A percentile compares a stretch with the other conserved stretches of the same genome.
Evolutionary conservation across 208 protist species (phyloP).

Genomic region (Acanthamoeba rhysodes): DNA sequence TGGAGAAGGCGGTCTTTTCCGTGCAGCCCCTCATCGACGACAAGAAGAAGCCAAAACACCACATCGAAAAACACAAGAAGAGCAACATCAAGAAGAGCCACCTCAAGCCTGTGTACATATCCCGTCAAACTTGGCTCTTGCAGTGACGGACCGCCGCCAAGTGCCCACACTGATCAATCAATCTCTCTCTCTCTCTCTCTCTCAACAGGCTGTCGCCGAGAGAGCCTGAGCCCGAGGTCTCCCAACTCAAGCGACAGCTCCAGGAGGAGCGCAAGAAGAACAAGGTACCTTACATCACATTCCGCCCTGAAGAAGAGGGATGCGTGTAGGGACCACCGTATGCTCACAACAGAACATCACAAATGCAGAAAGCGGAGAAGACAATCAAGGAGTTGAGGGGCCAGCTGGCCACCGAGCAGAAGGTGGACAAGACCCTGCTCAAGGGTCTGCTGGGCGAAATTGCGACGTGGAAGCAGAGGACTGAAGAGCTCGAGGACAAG

Average conservation of each 20-base stretch:
- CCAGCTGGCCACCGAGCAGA: not conserved
- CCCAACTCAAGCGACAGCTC: not conserved
- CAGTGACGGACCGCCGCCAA: not conserved
- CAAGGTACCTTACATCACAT: not conserved
- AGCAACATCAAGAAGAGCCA: not conserved
- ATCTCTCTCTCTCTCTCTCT: not conserved
- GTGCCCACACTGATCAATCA: not conserved
- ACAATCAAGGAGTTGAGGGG: constrained; percentile 45
- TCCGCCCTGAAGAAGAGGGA: not conserved
- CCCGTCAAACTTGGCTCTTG: not conserved
- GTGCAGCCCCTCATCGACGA: not conserved
- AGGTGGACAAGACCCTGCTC: constrained; percentile 14
- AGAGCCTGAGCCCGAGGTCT: not conserved
- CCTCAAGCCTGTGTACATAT: not conserved
- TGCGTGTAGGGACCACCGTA: not conserved
- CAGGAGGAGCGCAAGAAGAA: constrained; percentile 16
- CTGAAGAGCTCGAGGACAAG: constrained; percentile 66
- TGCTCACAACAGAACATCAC: not conserved
- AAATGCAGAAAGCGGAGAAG: constrained; percentile 39
- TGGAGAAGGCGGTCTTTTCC: not conserved
- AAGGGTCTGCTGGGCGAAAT: constrained; percentile 10
- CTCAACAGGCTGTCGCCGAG: not conserved
- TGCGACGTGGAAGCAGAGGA: constrained; percentile 44
- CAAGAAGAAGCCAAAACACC: constrained; percentile 15
- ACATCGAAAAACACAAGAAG: not conserved